phyloP scores from a whole-genome alignment of 2,329 filamentous ascomycete species.

The Aspergillus caelatus region DNA sequence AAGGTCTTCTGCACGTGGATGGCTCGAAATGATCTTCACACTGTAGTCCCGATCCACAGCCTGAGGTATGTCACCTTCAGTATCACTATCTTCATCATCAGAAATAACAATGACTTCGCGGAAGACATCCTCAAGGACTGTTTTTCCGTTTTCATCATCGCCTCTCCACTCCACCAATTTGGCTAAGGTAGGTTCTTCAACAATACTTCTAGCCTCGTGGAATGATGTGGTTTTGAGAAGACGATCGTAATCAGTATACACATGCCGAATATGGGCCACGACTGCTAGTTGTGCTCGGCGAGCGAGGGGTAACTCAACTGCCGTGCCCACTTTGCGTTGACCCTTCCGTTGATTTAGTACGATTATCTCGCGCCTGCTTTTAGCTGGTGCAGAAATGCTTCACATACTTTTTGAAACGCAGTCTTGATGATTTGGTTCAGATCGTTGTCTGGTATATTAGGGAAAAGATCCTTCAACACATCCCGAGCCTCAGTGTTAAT shows the following conservation, averaged over 20 bases:
- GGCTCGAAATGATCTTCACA: constrained; percentile 48
- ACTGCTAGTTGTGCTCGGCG: constrained; percentile 64
- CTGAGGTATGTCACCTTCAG: constrained; percentile 35
- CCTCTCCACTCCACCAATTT: constrained; percentile 66
- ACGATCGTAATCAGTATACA: constrained; percentile 65
- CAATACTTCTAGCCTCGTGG: constrained; percentile 56
- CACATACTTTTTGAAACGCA: constrained; percentile 60
- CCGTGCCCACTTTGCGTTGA: constrained; percentile 60
- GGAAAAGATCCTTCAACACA: constrained; percentile 64
- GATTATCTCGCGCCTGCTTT: constrained; percentile 9
- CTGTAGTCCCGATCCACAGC: constrained; percentile 39
- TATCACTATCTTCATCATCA: constrained; percentile 59
- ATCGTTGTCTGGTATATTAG: constrained; percentile 63
- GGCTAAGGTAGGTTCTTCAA: constrained; percentile 58
- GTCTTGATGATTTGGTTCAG: constrained; percentile 61
- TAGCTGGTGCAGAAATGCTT: not conserved
- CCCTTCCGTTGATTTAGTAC: constrained; percentile 45
- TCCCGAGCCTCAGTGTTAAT: constrained; percentile 61
- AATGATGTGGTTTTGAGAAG: constrained; percentile 57
- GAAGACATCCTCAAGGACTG: constrained; percentile 63
- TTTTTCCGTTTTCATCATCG: constrained; percentile 56
- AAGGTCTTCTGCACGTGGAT: constrained; percentile 38
- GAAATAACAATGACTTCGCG: constrained; percentile 67
- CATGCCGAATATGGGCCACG: constrained; percentile 64
- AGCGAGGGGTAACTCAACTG: constrained; percentile 55